These are phyloP conservation scores for Kazachstania sp. DNA, from an alignment of 1,139 yeast species.

Conservation along the genomic window DNA sequence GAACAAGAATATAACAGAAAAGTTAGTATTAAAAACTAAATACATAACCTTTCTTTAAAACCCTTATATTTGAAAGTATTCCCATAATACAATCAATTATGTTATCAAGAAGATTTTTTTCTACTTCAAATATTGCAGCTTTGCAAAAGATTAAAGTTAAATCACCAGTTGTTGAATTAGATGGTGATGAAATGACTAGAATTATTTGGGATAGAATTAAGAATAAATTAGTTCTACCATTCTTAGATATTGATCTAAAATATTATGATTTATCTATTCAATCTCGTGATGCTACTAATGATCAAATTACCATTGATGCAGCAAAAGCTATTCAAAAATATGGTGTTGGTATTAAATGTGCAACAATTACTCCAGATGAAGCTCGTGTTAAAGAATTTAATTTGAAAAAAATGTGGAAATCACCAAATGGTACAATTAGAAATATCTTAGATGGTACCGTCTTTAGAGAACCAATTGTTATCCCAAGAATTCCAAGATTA, in stretches of 20 bases:
- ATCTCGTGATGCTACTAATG: constrained; percentile 63
- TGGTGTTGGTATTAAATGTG: constrained; percentile 81
- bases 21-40: too few relatives aligned
- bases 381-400: constrained; percentile 68
- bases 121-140: constrained; percentile 4
- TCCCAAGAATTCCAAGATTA: constrained; percentile 66
- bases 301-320: constrained; percentile 64
- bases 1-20: too few relatives aligned
- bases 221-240: constrained; percentile 60
- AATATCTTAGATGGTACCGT: constrained; percentile 78
- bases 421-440: constrained; percentile 80
- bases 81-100: neutral
- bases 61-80: neutral
- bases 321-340: constrained; percentile 67
- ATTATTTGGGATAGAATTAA: constrained; percentile 75
- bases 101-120: constrained; percentile 6
- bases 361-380: constrained; percentile 81
- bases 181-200: constrained; percentile 83
- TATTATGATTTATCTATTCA: constrained; percentile 69
- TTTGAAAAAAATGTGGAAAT: constrained; percentile 75
- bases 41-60: too few relatives aligned
- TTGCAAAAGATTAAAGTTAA: constrained; percentile 50
- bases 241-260: constrained; percentile 61
- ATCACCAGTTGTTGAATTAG: constrained; percentile 71
- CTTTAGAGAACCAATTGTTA: constrained; percentile 74